phyloP scores from a whole-genome alignment of 2,329 filamentous ascomycete genomes.

The Alternaria sp. region DNA sequence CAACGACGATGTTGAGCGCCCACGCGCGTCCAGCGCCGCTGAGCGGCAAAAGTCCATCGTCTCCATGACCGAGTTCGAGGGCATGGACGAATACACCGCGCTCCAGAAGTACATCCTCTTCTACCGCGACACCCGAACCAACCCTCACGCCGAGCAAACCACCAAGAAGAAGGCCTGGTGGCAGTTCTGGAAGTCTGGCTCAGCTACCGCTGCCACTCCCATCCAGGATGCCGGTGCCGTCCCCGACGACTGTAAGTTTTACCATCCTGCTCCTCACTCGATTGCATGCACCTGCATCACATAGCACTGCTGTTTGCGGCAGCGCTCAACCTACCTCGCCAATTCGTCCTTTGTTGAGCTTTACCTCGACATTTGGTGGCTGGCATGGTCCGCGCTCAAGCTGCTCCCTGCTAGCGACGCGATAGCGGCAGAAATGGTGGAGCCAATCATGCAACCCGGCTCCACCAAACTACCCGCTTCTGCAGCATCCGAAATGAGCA shows the following conservation, averaged over 20 bases:
- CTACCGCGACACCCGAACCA: constrained; percentile 67
- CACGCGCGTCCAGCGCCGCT: constrained; percentile 38
- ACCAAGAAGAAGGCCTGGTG: constrained; percentile 65
- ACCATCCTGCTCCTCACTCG: not conserved
- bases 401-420: constrained; percentile 17
- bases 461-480: constrained; percentile 27
- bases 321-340: not conserved
- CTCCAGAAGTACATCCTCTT: constrained; percentile 73
- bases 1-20: constrained; percentile 48
- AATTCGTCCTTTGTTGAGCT: constrained; percentile 18
- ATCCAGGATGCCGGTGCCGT: constrained; percentile 52
- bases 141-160: constrained; percentile 53
- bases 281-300: not conserved
- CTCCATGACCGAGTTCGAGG: constrained; percentile 51
- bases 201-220: constrained; percentile 37
- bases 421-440: constrained; percentile 25
- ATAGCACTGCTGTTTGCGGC: not conserved
- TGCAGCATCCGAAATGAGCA: constrained; percentile 15
- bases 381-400: constrained; percentile 27
- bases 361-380: constrained; percentile 17
- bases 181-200: constrained; percentile 63
- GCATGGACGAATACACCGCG: constrained; percentile 69
- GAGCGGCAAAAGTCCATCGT: constrained; percentile 48
- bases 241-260: constrained; percentile 62
- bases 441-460: constrained; percentile 28